phyloP scores from a whole-genome alignment of 2,329 filamentous ascomycete genomes.

The Colletotrichum abscissum region DNA sequence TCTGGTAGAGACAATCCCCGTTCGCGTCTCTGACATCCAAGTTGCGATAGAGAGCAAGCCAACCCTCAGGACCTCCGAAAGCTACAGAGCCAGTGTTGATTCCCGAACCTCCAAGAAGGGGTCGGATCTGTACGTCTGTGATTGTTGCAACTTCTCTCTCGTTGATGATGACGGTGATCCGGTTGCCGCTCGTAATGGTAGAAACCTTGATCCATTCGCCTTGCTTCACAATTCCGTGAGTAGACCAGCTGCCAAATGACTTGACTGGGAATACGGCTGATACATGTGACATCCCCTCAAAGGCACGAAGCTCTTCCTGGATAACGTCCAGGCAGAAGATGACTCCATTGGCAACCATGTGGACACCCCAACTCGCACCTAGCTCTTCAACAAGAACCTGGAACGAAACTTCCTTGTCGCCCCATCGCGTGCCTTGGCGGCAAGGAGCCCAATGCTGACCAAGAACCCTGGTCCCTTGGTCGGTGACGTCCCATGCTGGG shows the following conservation, averaged over 20 bases:
- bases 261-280: slow-evolving; percentile 19
- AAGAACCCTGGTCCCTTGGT: slow-evolving; percentile 3
- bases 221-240: neutral
- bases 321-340: slow-evolving; percentile 25
- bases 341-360: slow-evolving; percentile 33
- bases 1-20: slow-evolving; percentile 11
- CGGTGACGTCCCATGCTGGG: slow-evolving; percentile 22
- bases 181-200: neutral
- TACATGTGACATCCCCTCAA: slow-evolving; percentile 19
- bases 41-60: slow-evolving; percentile 7
- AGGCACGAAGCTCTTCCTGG: slow-evolving; percentile 2
- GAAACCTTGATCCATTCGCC: slow-evolving; percentile 8
- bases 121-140: slow-evolving; percentile 12
- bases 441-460: slow-evolving; percentile 31
- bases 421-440: slow-evolving; percentile 26
- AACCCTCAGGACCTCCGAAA: slow-evolving; percentile 26
- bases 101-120: slow-evolving; percentile 7
- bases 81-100: slow-evolving; percentile 28
- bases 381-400: slow-evolving; percentile 4
- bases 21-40: neutral
- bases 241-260: slow-evolving; percentile 18
- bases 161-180: slow-evolving; percentile 3
- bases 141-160: slow-evolving; percentile 11
- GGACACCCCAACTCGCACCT: slow-evolving; percentile 30
- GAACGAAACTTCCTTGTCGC: slow-evolving; percentile 7